A percentile compares a stretch with the other conserved stretches of the same genome.
phyloP scores from a whole-genome alignment of 2,329 filamentous ascomycete species.

The Colletotrichum sp. region DNA sequence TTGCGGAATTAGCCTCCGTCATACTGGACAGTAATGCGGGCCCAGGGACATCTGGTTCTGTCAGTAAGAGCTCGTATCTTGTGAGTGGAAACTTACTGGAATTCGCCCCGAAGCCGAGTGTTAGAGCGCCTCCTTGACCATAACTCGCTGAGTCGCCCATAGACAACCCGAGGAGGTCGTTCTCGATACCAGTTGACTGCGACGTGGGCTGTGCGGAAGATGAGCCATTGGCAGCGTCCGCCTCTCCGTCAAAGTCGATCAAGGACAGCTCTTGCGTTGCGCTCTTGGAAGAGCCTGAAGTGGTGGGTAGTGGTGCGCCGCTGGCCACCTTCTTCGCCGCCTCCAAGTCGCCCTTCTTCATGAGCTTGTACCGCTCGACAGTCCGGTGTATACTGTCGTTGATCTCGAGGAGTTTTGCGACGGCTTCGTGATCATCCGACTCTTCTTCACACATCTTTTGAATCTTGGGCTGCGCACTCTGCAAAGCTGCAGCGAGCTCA shows the following conservation, averaged over 20 bases:
- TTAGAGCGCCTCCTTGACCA: conserved; percentile 80
- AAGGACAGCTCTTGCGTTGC: conserved; percentile 79
- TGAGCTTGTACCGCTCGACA: conserved; percentile 90
- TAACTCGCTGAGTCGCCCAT: conserved; percentile 71
- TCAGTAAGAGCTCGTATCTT: conserved; percentile 27
- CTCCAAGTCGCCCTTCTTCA: conserved; percentile 93
- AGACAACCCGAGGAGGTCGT: conserved; percentile 88
- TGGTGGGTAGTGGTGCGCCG: conserved; percentile 61
- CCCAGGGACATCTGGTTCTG: conserved; percentile 63
- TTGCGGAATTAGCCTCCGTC: conserved; percentile 65
- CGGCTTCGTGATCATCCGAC: conserved; percentile 94
- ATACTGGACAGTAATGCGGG: conserved; percentile 69
- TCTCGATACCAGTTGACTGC: conserved; percentile 75
- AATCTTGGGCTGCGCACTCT: conserved; percentile 96
- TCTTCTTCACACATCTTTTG: conserved; percentile 99
- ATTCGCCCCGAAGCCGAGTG: conserved; percentile 78
- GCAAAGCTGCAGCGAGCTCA: conserved; percentile 87
- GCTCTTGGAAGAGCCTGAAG: conserved; percentile 55
- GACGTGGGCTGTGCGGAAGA: conserved; percentile 40
- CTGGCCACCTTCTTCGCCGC: conserved; percentile 83
- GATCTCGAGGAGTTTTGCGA: conserved; percentile 93
- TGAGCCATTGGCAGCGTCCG: conserved; percentile 53
- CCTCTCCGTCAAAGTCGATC: conserved; percentile 83
- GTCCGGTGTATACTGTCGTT: conserved; percentile 99
- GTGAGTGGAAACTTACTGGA: conserved; percentile 56